Conservation (phyloP, 257 asterid genomes). For the Ehretia macrophylla region DNA sequence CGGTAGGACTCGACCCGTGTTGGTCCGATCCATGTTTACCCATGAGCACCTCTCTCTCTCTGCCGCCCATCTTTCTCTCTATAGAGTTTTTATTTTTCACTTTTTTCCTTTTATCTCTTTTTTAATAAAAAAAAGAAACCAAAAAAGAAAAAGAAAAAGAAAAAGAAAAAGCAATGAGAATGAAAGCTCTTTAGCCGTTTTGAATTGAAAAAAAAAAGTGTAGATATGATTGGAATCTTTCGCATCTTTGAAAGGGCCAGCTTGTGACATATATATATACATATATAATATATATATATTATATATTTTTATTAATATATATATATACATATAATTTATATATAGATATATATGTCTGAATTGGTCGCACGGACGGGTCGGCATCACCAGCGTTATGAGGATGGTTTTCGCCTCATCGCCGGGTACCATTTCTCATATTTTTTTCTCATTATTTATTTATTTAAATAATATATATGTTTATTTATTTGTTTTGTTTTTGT, state of each 20-base stretch:
- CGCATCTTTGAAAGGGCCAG: slow-evolving; percentile 4
- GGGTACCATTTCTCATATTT: slow-evolving; percentile 34
- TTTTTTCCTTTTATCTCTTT: too few relatives aligned
- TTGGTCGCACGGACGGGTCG: slow-evolving; percentile 94
- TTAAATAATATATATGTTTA: slow-evolving; percentile 12
- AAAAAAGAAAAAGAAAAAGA: not conserved
- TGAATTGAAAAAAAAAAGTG: not conserved
- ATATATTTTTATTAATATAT: too few relatives aligned
- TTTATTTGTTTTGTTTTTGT: slow-evolving; percentile 24
- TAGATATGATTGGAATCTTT: not conserved
- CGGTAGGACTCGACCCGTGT: slow-evolving; percentile 30
- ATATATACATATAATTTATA: slow-evolving; percentile 1
- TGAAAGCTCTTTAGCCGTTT: not conserved
- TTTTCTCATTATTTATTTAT: not conserved
- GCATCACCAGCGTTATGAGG: slow-evolving; percentile 84
- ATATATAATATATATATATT: not conserved
- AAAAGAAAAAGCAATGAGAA: not conserved
- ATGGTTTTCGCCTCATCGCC: slow-evolving; percentile 81
- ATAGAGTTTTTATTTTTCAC: not conserved
- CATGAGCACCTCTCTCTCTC: slow-evolving; percentile 20
- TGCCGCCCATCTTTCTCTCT: not conserved
- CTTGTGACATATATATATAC: slow-evolving; percentile 3
- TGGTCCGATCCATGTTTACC: slow-evolving; percentile 51
- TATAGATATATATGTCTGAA: slow-evolving; percentile 64
- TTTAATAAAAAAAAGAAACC: slow-evolving; percentile 9